Conservation (phyloP, 2,329 filamentous ascomycete genomes). For the Didymella keratinophila region DNA sequence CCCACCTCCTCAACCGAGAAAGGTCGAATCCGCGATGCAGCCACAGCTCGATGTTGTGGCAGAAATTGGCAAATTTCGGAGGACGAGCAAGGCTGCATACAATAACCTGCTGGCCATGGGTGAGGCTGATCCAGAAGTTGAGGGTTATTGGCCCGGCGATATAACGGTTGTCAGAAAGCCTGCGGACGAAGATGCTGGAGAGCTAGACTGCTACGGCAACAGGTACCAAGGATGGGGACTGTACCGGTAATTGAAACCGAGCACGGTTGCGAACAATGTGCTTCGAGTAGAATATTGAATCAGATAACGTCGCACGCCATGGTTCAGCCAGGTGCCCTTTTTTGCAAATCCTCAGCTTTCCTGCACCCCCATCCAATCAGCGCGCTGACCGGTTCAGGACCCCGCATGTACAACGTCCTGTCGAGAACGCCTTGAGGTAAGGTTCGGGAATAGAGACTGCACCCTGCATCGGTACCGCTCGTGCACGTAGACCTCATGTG, state of each 20-base stretch:
- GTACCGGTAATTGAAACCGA: constrained; percentile 53
- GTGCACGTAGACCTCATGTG: neutral
- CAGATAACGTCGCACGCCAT: neutral
- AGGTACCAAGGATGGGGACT: constrained; percentile 61
- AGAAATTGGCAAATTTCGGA: constrained; percentile 63
- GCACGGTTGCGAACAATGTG: neutral
- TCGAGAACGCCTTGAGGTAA: neutral
- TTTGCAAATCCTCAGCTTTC: neutral
- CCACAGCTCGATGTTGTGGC: constrained; percentile 58
- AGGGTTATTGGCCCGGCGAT: constrained; percentile 67
- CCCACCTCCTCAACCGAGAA: constrained; percentile 16
- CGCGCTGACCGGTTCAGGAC: constrained; percentile 1
- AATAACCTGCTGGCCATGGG: constrained; percentile 47
- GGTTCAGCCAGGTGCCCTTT: constrained; percentile 7
- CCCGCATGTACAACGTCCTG: constrained; percentile 6
- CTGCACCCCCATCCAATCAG: constrained; percentile 12
- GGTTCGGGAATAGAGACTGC: neutral
- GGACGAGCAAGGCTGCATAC: constrained; percentile 60
- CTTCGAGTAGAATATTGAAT: neutral
- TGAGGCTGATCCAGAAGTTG: constrained; percentile 51
- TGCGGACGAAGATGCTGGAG: constrained; percentile 51
- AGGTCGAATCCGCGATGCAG: constrained; percentile 20
- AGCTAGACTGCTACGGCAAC: constrained; percentile 61
- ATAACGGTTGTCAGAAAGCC: constrained; percentile 63
- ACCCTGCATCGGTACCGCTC: neutral